Evolutionary conservation across 2,329 filamentous ascomycete genomes (phyloP), one percentile per base, ranked within the genome.

Genomic region (Sporothrix phasma): DNA sequence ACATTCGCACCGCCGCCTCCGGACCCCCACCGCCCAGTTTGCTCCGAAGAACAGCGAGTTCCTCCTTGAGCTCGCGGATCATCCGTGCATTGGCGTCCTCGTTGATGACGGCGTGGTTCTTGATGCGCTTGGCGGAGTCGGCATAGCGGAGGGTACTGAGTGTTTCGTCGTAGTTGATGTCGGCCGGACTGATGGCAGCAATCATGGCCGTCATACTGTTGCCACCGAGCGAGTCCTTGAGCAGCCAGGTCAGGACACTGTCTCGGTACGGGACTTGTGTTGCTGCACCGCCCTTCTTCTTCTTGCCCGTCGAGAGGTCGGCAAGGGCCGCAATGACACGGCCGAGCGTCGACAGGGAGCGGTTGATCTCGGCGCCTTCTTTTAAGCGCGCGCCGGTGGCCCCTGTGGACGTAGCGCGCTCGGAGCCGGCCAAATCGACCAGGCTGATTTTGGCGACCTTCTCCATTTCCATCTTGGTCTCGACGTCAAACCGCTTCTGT

Each of bases 131-230:
- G 29, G 94, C 94, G 7, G 92, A 97, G 73, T 99, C 93, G 64
- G 95, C 94, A 75, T 99, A 99, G 72, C 95, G 86, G 31, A 99
- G 81, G 0, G 94, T 99, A 73, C 92, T 94, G 19, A 99, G 81
- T 0, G 95, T 99, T 76, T 99, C 94, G 69, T 99, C 94, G 73
- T 96, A 97, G 76, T 99, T 99, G 79, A 97, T 97, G 76, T 99
- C 94, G 63, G 94, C 94, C 3, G 94, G 94, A 72, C 92, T 97
- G 73, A 99, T 97, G 61, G 93, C 93, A 60, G 94, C 95, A 80
- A 99, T 99, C 95, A 99, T 99, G 66, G 94, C 94, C 26, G 94
- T 99, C 90, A 97, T 93, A 74, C 93, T 97, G 81, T 99, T 99
- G 72, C 94, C 94, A 73, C 94, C 94, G 5, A 99, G 78, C 3